A percentile compares a stretch with the other conserved stretches of the same genome.
phyloP scores from a whole-genome alignment of 352 stramenopile genomes.

The Phytophthora quininea region DNA sequence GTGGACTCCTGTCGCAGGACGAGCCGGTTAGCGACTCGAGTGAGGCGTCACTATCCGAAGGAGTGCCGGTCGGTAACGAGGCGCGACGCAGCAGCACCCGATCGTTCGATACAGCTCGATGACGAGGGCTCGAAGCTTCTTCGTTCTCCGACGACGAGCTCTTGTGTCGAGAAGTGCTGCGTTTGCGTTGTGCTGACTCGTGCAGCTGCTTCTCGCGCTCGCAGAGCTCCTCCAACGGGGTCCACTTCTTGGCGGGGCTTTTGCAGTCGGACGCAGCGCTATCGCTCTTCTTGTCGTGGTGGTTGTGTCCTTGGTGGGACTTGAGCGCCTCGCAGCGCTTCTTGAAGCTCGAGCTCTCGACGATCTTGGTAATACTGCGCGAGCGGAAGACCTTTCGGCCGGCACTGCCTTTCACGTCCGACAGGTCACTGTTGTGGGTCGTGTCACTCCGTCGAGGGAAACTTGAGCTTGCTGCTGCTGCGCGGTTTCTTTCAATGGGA shows the following conservation, averaged over 20 bases:
- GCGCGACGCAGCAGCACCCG: slow-evolving; percentile 17
- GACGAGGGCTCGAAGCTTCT: slow-evolving; percentile 6
- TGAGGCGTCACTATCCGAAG: too few species aligned
- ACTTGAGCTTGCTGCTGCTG: neutral
- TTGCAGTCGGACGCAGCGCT: neutral
- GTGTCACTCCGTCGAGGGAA: neutral
- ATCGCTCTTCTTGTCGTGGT: slow-evolving; percentile 26
- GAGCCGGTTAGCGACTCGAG: too few species aligned
- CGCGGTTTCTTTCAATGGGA: neutral
- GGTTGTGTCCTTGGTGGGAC: slow-evolving; percentile 20
- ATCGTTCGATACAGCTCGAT: slow-evolving; percentile 15
- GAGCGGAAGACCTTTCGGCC: slow-evolving; percentile 33
- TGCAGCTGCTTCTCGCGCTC: slow-evolving; percentile 33
- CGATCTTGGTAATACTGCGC: slow-evolving; percentile 44
- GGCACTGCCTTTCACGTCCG: slow-evolving; percentile 12
- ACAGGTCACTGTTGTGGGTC: slow-evolving; percentile 3
- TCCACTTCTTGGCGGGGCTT: slow-evolving; percentile 22
- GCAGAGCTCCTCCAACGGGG: slow-evolving; percentile 38
- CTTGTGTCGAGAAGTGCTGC: neutral
- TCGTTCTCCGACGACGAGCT: slow-evolving; percentile 22
- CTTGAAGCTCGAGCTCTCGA: slow-evolving; percentile 46
- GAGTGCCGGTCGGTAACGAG: slow-evolving; percentile 3
- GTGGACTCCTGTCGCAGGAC: too few species aligned
- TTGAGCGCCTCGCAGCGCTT: slow-evolving; percentile 52
- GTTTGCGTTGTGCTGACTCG: slow-evolving; percentile 13